A percentile compares a stretch with the other conserved stretches of the same genome.
Conservation (phyloP, 176 grass and related monocot genomes). For the Oryza meyeriana region DNA sequence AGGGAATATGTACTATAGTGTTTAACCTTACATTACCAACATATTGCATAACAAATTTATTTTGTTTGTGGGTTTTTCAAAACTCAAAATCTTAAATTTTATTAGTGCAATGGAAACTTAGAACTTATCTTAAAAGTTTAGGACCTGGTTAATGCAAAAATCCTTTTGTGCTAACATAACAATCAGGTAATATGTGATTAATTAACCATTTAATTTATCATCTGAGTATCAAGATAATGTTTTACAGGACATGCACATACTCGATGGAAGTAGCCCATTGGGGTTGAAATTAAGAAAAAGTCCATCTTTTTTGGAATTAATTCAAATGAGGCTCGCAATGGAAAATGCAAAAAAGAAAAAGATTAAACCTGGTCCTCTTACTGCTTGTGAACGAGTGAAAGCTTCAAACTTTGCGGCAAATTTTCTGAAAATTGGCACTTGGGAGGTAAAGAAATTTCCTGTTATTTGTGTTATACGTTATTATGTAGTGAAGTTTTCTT, state of each 20-base stretch:
- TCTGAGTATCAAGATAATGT: background rate
- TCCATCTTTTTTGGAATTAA: slow-evolving; percentile 57
- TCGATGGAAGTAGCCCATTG: slow-evolving; percentile 61
- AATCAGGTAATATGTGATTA: background rate
- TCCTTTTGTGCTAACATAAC: background rate
- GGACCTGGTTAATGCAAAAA: background rate
- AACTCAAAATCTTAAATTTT: background rate
- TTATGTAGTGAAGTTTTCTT: background rate
- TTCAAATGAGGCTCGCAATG: slow-evolving; percentile 52
- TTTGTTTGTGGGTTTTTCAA: background rate
- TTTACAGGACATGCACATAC: slow-evolving; percentile 55
- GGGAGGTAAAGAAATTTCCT: slow-evolving; percentile 59
- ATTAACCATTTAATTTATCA: background rate
- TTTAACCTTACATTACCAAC: no score
- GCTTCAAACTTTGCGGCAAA: slow-evolving; percentile 74
- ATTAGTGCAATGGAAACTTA: background rate
- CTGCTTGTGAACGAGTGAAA: slow-evolving; percentile 52
- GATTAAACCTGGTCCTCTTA: slow-evolving; percentile 6
- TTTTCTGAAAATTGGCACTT: slow-evolving; percentile 75
- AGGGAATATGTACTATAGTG: background rate
- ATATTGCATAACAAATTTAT: no score
- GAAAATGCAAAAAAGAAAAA: slow-evolving; percentile 49
- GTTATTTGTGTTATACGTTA: slow-evolving; percentile 7
- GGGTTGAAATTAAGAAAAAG: slow-evolving; percentile 72
- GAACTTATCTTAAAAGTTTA: background rate